Percentiles rank a stretch among this genome's conserved stretches.
Conservation (phyloP, 106 monocot genomes). For the Acorus gramineus region DNA sequence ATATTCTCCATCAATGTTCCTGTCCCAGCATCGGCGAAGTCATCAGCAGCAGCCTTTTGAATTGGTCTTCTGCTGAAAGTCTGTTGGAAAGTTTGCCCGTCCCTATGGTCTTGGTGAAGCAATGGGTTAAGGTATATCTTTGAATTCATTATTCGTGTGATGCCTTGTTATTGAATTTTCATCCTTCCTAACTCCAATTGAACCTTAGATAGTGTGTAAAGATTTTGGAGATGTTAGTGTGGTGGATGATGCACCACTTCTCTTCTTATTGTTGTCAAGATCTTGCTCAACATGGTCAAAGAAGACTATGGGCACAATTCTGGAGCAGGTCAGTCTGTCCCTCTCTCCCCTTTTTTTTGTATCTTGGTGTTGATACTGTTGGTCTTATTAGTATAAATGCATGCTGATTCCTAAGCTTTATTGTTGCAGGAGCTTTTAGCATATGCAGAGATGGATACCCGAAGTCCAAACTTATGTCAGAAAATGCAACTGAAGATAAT, state of each 20-base stretch:
- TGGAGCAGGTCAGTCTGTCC: slow-evolving; percentile 58
- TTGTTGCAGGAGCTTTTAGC: slow-evolving; percentile 61
- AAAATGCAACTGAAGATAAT: slow-evolving; percentile 45
- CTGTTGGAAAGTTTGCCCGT: slow-evolving; percentile 14
- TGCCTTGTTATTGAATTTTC: neutral
- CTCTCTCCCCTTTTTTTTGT: neutral
- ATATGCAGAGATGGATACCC: slow-evolving; percentile 37
- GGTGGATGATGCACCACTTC: slow-evolving; percentile 38
- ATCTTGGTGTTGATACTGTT: neutral
- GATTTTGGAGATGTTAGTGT: slow-evolving; percentile 27
- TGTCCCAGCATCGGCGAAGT: slow-evolving; percentile 17
- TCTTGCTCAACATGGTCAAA: slow-evolving; percentile 18
- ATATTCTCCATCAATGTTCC: slow-evolving; percentile 28
- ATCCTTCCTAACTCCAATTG: slow-evolving; percentile 9
- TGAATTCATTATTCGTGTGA: slow-evolving; percentile 3
- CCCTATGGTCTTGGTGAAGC: slow-evolving; percentile 48
- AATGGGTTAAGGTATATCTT: slow-evolving; percentile 78
- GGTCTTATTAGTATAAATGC: neutral
- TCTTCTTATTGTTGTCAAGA: slow-evolving; percentile 32
- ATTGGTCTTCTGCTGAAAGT: slow-evolving; percentile 25
- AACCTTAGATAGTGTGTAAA: slow-evolving; percentile 46
- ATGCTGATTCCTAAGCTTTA: neutral
- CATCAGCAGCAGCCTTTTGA: slow-evolving; percentile 30
- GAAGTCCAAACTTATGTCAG: slow-evolving; percentile 30
- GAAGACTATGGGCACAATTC: slow-evolving; percentile 33